phyloP scores from a whole-genome alignment of 1,284 basidiomycete genomes.

The Agroathelia rolfsii region DNA sequence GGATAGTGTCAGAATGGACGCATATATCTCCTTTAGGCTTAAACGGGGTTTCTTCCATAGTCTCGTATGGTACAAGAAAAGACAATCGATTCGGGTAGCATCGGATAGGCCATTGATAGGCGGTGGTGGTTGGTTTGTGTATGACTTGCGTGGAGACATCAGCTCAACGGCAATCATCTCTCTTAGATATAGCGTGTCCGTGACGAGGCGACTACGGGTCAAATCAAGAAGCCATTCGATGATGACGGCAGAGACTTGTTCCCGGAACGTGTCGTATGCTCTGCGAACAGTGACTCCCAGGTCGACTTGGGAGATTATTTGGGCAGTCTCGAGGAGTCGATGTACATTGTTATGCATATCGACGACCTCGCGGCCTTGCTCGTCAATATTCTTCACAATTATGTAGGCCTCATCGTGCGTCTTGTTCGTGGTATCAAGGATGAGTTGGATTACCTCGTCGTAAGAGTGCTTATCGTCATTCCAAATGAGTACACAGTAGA shows the following conservation, averaged over 20 bases:
- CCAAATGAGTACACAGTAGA: constrained; percentile 85
- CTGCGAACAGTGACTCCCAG: constrained; percentile 85
- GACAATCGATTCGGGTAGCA: constrained; percentile 57
- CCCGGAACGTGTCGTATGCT: constrained; percentile 84
- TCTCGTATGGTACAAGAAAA: constrained; percentile 71
- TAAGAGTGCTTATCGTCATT: constrained; percentile 98
- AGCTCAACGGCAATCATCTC: constrained; percentile 68
- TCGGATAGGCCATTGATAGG: too few relatives aligned
- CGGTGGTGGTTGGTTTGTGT: constrained; percentile 22
- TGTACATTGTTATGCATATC: constrained; percentile 64
- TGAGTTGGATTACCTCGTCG: constrained; percentile 78
- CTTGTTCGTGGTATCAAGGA: constrained; percentile 59
- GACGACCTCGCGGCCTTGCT: constrained; percentile 80
- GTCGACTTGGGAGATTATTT: constrained; percentile 80
- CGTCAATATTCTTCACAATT: constrained; percentile 66
- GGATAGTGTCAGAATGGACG: constrained; percentile 65
- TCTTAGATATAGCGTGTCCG: constrained; percentile 57
- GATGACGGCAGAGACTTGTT: constrained; percentile 76
- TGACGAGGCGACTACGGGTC: constrained; percentile 57
- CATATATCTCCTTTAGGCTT: constrained; percentile 75
- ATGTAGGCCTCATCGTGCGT: constrained; percentile 55
- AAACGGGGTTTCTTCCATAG: constrained; percentile 81
- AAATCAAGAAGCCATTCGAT: constrained; percentile 84
- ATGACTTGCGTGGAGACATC: constrained; percentile 44
- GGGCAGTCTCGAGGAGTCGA: constrained; percentile 72